Percentiles rank a stretch among this genome's conserved stretches.
Conservation (phyloP, 257 asterid species). For the Anisodus tanguticus region DNA sequence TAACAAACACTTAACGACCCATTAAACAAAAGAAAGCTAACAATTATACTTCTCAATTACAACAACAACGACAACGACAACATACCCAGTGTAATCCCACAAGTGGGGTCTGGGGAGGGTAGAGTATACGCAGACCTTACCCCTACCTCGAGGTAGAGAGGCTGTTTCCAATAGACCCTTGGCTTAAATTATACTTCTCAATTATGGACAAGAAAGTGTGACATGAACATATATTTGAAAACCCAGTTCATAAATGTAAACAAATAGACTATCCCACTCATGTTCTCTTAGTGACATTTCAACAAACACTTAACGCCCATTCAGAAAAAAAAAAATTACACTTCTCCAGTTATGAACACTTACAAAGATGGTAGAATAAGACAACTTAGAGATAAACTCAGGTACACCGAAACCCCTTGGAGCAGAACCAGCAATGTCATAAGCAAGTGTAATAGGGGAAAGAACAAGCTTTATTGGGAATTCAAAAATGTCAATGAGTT, state of each 20-base stretch:
- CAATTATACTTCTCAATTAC: not conserved
- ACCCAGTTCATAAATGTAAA: not conserved
- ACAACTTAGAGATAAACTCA: slow-evolving; percentile 79
- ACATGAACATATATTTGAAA: not conserved
- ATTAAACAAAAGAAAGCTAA: not conserved
- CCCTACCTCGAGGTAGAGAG: not conserved
- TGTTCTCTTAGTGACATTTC: not conserved
- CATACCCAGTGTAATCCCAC: no score
- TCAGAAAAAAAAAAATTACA: not conserved
- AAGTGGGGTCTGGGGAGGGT: no score
- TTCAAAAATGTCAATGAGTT: slow-evolving; percentile 66
- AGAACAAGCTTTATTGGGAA: slow-evolving; percentile 80
- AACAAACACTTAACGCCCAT: not conserved
- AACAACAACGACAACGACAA: no score
- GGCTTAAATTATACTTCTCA: no score
- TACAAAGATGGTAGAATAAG: slow-evolving; percentile 91
- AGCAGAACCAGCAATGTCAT: slow-evolving; percentile 96
- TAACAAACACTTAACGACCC: slow-evolving; percentile 7
- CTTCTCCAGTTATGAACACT: not conserved
- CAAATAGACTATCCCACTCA: not conserved
- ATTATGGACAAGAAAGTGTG: not conserved
- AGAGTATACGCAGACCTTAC: no score
- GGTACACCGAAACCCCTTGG: slow-evolving; percentile 99
- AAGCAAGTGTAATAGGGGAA: slow-evolving; percentile 80
- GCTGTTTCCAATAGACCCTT: no score